Conservation (phyloP, 768 basidiomycete genomes). For the Tylopilus vinaceipallidus region DNA sequence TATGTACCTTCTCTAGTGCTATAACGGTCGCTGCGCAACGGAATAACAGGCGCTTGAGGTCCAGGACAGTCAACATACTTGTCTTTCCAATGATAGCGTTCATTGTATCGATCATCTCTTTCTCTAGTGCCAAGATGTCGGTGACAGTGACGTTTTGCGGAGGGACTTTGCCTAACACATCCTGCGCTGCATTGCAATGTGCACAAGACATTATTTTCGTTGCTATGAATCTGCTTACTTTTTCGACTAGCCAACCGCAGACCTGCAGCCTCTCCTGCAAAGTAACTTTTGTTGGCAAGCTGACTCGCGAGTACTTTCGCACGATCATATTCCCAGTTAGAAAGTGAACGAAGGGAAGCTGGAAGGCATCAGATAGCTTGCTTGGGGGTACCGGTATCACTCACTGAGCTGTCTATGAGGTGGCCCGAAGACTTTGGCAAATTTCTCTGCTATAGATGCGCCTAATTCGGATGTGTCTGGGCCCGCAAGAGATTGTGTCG, state of each 20-base stretch:
- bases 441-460: constrained; percentile 84
- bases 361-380: constrained; percentile 1
- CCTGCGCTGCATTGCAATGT: constrained; percentile 41
- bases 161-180: constrained; percentile 59
- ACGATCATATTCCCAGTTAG: constrained; percentile 73
- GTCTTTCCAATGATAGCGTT: constrained; percentile 69
- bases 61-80: constrained; percentile 72
- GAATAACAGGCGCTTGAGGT: constrained; percentile 82
- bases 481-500: constrained; percentile 66
- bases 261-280: constrained; percentile 82
- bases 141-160: constrained; percentile 55
- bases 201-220: background rate
- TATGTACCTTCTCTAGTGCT: constrained; percentile 56
- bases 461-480: constrained; percentile 85
- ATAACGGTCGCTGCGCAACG: constrained; percentile 83
- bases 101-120: constrained; percentile 64
- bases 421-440: constrained; percentile 77
- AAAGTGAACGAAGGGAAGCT: constrained; percentile 56
- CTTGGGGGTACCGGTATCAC: constrained; percentile 20
- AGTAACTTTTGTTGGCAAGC: constrained; percentile 89
- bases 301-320: constrained; percentile 82
- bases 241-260: constrained; percentile 65
- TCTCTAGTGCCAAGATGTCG: constrained; percentile 66
- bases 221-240: constrained; percentile 39
- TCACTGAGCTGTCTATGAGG: constrained; percentile 73